Evolutionary conservation across 768 basidiomycete species (phyloP).

Genomic region (Pleurotus sapidus): DNA sequence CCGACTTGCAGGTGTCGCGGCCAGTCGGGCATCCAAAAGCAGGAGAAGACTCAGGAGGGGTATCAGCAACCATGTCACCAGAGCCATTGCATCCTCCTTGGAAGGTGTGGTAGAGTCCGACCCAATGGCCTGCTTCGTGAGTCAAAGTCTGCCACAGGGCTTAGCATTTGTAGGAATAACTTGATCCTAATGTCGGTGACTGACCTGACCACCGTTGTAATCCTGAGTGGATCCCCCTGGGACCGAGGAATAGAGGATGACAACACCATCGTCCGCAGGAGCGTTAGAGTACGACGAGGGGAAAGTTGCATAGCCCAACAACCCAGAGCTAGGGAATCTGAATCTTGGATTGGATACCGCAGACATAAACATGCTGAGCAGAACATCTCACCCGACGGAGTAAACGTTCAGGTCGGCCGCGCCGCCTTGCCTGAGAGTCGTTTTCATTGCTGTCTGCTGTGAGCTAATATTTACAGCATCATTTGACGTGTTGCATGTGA

Average conservation of each 20-base stretch:
- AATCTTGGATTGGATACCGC: neutral
- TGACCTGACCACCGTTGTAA: slow-evolving; percentile 23
- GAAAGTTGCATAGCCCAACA: slow-evolving; percentile 37
- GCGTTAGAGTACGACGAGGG: slow-evolving; percentile 25
- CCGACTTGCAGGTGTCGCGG: slow-evolving; percentile 32
- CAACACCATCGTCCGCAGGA: slow-evolving; percentile 34
- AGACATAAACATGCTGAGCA: neutral
- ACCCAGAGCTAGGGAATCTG: slow-evolving; percentile 18
- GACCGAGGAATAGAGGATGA: slow-evolving; percentile 19
- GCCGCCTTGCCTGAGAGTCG: slow-evolving; percentile 23
- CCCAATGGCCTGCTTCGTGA: slow-evolving; percentile 38
- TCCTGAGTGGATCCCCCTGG: slow-evolving; percentile 24
- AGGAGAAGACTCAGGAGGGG: slow-evolving; percentile 41
- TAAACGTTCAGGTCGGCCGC: slow-evolving; percentile 23
- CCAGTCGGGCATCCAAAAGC: slow-evolving; percentile 38
- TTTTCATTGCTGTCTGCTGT: slow-evolving; percentile 26
- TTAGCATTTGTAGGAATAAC: neutral
- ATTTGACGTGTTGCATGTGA: neutral
- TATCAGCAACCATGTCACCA: slow-evolving; percentile 27
- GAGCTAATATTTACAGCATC: slow-evolving; percentile 1
- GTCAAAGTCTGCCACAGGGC: slow-evolving; percentile 23
- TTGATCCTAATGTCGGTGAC: neutral
- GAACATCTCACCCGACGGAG: slow-evolving; percentile 14
- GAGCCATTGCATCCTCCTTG: slow-evolving; percentile 28
- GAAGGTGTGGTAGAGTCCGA: slow-evolving; percentile 37